Percentiles rank a stretch among this genome's conserved stretches.
Conservation (phyloP, 2,329 filamentous ascomycete genomes). For the Ambrosiella xylebori region DNA sequence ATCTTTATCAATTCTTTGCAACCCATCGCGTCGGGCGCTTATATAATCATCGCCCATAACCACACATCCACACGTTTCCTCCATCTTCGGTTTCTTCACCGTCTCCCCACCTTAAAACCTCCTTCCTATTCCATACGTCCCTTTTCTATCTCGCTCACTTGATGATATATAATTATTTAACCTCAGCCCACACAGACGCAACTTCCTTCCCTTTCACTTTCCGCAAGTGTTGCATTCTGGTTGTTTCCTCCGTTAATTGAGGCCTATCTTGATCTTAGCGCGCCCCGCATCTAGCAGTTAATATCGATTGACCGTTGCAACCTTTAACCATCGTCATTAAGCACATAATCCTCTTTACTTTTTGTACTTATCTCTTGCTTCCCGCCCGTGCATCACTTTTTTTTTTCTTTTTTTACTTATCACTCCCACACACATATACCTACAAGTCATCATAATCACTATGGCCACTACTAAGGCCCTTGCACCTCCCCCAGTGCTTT, state of each 20-base stretch:
- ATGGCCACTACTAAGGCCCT: conserved; percentile 5
- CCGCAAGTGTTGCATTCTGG: not conserved
- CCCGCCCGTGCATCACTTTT: not conserved
- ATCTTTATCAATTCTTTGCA: not conserved
- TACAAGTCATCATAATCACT: not conserved
- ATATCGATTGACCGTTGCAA: not conserved
- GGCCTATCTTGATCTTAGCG: not conserved
- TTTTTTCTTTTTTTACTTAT: not conserved
- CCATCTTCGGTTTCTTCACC: not conserved
- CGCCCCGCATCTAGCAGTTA: not conserved
- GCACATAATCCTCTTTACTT: not conserved
- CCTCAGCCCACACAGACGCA: not conserved
- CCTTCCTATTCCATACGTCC: not conserved
- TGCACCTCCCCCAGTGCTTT: conserved; percentile 6
- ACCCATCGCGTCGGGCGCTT: not conserved
- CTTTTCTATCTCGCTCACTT: not conserved
- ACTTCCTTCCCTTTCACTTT: not conserved
- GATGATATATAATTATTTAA: not conserved
- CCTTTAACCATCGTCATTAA: not conserved
- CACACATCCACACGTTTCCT: not conserved
- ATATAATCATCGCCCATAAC: not conserved
- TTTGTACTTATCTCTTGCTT: not conserved
- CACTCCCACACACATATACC: not conserved
- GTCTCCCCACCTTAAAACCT: not conserved
- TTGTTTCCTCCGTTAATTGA: not conserved